Percentiles rank a stretch among this genome's conserved stretches.
Evolutionary conservation across 2,329 filamentous ascomycete genomes (phyloP).

Genomic region (Lecanoromycetidae sp.): DNA sequence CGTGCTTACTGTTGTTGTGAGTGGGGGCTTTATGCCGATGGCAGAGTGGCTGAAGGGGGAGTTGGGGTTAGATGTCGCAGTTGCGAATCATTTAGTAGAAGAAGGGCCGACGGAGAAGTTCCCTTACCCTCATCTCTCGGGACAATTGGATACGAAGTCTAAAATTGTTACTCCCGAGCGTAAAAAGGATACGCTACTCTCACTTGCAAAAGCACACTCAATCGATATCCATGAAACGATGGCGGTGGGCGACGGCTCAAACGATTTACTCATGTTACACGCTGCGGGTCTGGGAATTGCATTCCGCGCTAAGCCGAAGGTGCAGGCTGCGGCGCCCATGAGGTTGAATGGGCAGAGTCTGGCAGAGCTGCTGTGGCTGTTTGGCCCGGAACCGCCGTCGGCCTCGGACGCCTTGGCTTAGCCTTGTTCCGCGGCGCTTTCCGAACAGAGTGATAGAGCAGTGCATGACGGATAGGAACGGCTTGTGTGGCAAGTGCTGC

Average conservation of each 20-base stretch:
- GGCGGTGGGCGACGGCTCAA: conserved; percentile 52
- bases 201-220: conserved; percentile 42
- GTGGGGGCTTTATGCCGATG: conserved; percentile 81
- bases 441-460: no score
- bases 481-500: no score
- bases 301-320: conserved; percentile 52
- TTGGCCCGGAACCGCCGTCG: neutral
- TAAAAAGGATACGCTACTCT: conserved; percentile 44
- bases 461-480: no score
- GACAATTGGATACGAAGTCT: conserved; percentile 39
- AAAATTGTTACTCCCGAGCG: conserved; percentile 49
- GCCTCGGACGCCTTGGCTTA: no score
- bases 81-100: conserved; percentile 56
- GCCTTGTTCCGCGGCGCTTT: no score
- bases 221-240: conserved; percentile 44
- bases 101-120: neutral
- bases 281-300: conserved; percentile 49
- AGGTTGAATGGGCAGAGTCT: conserved; percentile 47
- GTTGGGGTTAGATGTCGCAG: conserved; percentile 74
- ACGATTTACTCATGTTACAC: conserved; percentile 53
- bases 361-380: conserved; percentile 38
- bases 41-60: conserved; percentile 73
- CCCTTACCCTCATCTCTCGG: conserved; percentile 29
- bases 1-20: conserved; percentile 78
- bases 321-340: conserved; percentile 49